These are phyloP conservation scores for Borovskyia barvae DNA, from an alignment of 208 protist genomes.

Conservation along the genomic window DNA sequence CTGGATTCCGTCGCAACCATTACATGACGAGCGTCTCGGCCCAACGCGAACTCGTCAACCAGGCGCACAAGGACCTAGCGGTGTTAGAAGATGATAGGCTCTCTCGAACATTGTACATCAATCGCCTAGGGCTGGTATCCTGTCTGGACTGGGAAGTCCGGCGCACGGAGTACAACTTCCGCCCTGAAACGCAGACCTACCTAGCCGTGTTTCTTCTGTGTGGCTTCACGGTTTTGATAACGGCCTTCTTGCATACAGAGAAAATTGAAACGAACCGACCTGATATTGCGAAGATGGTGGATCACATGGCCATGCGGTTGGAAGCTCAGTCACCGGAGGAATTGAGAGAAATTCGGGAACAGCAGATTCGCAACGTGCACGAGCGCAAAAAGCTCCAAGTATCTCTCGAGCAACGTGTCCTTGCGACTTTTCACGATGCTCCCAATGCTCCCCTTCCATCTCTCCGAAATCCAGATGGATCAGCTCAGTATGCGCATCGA, in stretches of 20 bases:
- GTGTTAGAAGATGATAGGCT: constrained; percentile 85
- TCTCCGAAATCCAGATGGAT: constrained; percentile 45
- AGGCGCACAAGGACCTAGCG: constrained; percentile 80
- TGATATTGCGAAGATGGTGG: constrained; percentile 80
- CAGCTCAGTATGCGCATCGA: constrained; percentile 16
- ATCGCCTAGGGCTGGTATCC: constrained; percentile 83
- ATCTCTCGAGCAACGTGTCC: constrained; percentile 69
- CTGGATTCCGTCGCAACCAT: constrained; percentile 71
- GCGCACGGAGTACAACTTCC: constrained; percentile 87
- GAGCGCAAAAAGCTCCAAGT: constrained; percentile 48
- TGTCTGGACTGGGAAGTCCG: constrained; percentile 90
- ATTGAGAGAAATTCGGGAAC: constrained; percentile 45
- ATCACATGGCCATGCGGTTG: constrained; percentile 80
- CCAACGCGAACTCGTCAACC: constrained; percentile 81
- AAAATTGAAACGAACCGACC: constrained; percentile 50
- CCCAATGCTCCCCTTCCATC: constrained; percentile 51
- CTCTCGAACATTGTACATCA: constrained; percentile 87
- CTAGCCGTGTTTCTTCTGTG: constrained; percentile 38
- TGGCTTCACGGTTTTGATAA: constrained; percentile 41
- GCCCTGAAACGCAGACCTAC: constrained; percentile 57
- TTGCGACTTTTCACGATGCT: constrained; percentile 77
- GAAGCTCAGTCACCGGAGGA: constrained; percentile 76
- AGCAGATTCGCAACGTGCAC: constrained; percentile 54
- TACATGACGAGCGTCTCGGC: constrained; percentile 65
- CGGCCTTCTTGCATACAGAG: constrained; percentile 41